Evolutionary conservation across 345 rosid species (phyloP).

Genomic region (Eutrema heterophyllum): DNA sequence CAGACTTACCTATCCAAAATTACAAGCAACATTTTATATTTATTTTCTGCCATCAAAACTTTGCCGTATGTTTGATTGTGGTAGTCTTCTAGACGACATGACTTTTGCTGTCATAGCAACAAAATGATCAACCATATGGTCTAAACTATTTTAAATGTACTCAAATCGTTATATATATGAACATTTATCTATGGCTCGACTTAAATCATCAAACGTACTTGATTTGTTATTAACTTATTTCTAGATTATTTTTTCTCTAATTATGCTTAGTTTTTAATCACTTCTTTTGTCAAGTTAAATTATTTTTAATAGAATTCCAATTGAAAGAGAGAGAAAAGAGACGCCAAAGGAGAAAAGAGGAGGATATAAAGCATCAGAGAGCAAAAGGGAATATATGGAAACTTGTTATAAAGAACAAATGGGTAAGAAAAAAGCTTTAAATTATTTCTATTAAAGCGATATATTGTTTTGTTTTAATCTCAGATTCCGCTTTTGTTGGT

Average conservation of each 20-base stretch:
- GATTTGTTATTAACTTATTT: not conserved
- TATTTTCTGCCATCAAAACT: not conserved
- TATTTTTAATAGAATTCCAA: not conserved
- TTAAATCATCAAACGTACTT: not conserved
- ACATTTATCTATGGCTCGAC: not conserved
- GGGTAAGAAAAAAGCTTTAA: slow-evolving; percentile 25
- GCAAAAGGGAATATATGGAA: slow-evolving; percentile 40
- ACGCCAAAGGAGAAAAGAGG: slow-evolving; percentile 30
- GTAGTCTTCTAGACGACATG: not conserved
- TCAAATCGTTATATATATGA: not conserved
- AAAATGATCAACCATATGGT: not conserved
- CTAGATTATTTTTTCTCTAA: not conserved
- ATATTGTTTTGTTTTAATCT: slow-evolving; percentile 28
- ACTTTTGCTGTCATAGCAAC: not conserved
- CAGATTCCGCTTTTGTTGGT: slow-evolving; percentile 27
- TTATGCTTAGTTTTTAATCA: not conserved
- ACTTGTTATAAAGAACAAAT: slow-evolving; percentile 36
- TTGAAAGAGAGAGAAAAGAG: slow-evolving; percentile 25
- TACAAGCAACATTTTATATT: not conserved
- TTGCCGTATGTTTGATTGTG: not conserved
- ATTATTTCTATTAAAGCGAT: slow-evolving; percentile 24
- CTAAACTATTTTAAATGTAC: not conserved
- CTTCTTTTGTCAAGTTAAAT: not conserved
- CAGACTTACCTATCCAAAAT: too few relatives aligned
- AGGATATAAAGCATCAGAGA: slow-evolving; percentile 28